Conservation (phyloP, 495 filamentous ascomycete species). For the Amniculicola lignicola region DNA sequence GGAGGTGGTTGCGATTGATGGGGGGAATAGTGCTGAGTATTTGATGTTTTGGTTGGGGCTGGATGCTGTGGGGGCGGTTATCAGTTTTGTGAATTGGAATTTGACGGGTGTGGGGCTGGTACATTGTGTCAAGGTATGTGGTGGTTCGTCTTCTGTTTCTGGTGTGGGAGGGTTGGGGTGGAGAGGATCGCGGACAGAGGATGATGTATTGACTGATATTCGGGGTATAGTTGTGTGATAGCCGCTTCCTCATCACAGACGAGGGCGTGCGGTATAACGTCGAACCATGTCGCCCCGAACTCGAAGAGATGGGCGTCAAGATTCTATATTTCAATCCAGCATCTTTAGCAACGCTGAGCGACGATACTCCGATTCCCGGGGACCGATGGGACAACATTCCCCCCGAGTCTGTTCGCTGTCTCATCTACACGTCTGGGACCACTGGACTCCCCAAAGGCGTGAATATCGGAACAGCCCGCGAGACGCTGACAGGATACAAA, state of each 20-base stretch:
- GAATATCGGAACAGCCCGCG: slow-evolving; percentile 36
- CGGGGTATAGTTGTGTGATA: slow-evolving; percentile 28
- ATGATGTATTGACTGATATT: neutral
- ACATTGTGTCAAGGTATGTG: slow-evolving; percentile 39
- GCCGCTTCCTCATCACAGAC: slow-evolving; percentile 40
- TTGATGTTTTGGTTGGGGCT: slow-evolving; percentile 48
- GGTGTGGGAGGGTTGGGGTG: neutral
- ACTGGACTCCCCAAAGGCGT: slow-evolving; percentile 54
- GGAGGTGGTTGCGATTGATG: slow-evolving; percentile 44
- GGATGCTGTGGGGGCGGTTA: slow-evolving; percentile 46
- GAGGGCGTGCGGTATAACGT: slow-evolving; percentile 35
- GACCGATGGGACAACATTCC: slow-evolving; percentile 8
- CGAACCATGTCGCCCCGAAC: slow-evolving; percentile 35
- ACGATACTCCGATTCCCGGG: slow-evolving; percentile 17
- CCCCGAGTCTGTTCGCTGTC: slow-evolving; percentile 13
- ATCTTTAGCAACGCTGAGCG: slow-evolving; percentile 12
- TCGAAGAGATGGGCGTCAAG: slow-evolving; percentile 29
- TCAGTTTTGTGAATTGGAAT: slow-evolving; percentile 47
- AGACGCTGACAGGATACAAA: slow-evolving; percentile 25
- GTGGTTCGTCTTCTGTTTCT: neutral
- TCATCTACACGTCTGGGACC: slow-evolving; percentile 46
- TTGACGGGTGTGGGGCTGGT: slow-evolving; percentile 38
- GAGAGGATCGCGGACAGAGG: neutral
- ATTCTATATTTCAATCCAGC: slow-evolving; percentile 26
- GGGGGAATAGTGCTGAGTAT: slow-evolving; percentile 43